Evolutionary conservation across 2,329 filamentous ascomycete species (phyloP).

Genomic region (Colletotrichum tanaceti): DNA sequence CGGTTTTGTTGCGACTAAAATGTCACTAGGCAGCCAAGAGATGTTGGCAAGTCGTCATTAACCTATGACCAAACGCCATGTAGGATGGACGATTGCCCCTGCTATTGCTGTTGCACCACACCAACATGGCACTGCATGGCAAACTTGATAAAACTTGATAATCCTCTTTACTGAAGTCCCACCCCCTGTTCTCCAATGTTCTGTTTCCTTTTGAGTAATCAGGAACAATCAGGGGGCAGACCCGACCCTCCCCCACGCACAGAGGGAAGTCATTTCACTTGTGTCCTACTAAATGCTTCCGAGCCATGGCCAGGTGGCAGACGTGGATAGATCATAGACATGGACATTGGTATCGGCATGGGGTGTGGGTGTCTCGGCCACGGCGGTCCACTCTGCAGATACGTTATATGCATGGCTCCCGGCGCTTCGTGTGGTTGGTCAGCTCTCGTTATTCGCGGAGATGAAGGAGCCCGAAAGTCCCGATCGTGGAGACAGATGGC

Average conservation of each 20-base stretch:
- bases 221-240: background rate
- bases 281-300: background rate
- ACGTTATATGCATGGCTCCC: background rate
- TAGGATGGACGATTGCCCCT: background rate
- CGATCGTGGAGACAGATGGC: background rate
- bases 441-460: background rate
- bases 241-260: background rate
- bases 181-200: background rate
- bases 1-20: background rate
- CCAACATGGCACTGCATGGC: background rate
- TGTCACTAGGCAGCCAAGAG: background rate
- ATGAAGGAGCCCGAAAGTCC: background rate
- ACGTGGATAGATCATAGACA: background rate
- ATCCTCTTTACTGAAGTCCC: too few species aligned
- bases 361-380: background rate
- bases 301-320: background rate
- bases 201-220: background rate
- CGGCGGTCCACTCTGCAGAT: background rate
- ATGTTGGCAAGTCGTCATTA: background rate
- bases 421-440: background rate
- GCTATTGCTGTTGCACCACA: background rate
- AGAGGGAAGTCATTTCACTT: background rate
- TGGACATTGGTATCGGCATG: background rate
- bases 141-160: too few species aligned
- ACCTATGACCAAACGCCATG: background rate